Base-by-base conservation (phyloP, 2,329 filamentous ascomycete genomes). In the Trematosphaeria pertusa region DNA sequence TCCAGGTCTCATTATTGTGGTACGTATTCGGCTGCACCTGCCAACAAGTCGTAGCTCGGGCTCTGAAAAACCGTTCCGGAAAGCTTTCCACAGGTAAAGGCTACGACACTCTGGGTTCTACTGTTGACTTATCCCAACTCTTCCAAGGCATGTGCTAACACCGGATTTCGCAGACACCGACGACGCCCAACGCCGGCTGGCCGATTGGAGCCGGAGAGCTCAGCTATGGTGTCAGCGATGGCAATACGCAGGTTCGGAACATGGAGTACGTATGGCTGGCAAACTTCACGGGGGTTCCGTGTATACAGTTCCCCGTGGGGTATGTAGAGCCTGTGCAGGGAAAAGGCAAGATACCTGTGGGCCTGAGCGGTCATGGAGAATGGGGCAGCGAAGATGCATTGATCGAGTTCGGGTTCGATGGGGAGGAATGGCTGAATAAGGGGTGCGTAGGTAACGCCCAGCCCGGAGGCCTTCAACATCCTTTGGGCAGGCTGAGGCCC, bases 181-280 rank as follows among this genome's bases (percentile, higher is more conserved):
- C 90, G 1, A 83, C 84, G 3, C 89, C 91, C 0, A 81, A 87
- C 48, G 78, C 84, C 0, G 91, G 91, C 9, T 95, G 89, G 88
- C 82, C 82, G 32, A 84, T 86, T 9, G 86, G 88, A 31, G 75
- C 85, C 12, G 75, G 75, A n/a, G 85, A 91, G 61, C 66, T 85
- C 4, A 57, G 65, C 6, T 73, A 78, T 36, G 92, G 92, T 2
- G 76, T 90, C 56, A 86, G 81, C 28, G 87, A 97, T 68, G 86
- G 81, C 0, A 91, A 94, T 66, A 78, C 75, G 50, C 86, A 84
- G 12, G 75, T 96, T n/a, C 78, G 82, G 19, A 89, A 83, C 64
- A 96, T 96, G 90, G 84, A 87, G 70, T 96, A 90, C 72, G 85
- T 89, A 12, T 96, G 88, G 82, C 73, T 96, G 26, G 88, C 91